Evolutionary conservation across 257 asterid genomes (phyloP).

Genomic region (Ballota nigra): DNA sequence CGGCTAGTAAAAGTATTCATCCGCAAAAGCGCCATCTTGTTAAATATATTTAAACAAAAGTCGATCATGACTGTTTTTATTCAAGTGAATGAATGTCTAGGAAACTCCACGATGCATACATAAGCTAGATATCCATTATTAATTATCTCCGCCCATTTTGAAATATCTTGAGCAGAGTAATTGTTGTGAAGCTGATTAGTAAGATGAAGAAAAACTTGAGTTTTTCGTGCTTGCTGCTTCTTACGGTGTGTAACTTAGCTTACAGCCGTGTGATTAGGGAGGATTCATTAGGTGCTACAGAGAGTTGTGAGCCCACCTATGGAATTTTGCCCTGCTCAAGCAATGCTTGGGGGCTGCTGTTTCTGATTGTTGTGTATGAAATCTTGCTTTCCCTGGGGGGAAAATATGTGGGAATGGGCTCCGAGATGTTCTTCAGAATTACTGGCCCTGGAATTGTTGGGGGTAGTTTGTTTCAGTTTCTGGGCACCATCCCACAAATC

Average conservation of each 20-base stretch:
- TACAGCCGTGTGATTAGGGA: constrained; percentile 39
- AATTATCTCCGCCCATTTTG: neutral
- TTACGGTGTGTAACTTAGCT: constrained; percentile 21
- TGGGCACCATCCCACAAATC: constrained; percentile 57
- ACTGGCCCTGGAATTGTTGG: constrained; percentile 63
- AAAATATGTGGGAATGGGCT: constrained; percentile 45
- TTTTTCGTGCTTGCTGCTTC: constrained; percentile 26
- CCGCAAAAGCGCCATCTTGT: neutral
- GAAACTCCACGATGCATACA: neutral
- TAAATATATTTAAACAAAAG: neutral
- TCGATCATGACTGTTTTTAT: neutral
- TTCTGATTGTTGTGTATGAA: constrained; percentile 50
- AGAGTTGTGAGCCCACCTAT: constrained; percentile 46
- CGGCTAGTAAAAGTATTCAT: constrained; percentile 3
- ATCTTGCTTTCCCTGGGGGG: constrained; percentile 44
- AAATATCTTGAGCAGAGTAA: neutral
- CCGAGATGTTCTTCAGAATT: constrained; percentile 45
- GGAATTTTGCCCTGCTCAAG: constrained; percentile 64
- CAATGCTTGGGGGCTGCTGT: constrained; percentile 51
- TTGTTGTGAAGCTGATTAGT: neutral
- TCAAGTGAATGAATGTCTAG: too few species aligned
- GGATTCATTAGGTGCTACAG: constrained; percentile 21
- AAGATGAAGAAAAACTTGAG: constrained; percentile 27
- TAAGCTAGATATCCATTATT: neutral
- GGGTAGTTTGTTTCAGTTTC: constrained; percentile 59